Conservation (phyloP, 1,284 basidiomycete species). For the Cutaneotrichosporon sp. region DNA sequence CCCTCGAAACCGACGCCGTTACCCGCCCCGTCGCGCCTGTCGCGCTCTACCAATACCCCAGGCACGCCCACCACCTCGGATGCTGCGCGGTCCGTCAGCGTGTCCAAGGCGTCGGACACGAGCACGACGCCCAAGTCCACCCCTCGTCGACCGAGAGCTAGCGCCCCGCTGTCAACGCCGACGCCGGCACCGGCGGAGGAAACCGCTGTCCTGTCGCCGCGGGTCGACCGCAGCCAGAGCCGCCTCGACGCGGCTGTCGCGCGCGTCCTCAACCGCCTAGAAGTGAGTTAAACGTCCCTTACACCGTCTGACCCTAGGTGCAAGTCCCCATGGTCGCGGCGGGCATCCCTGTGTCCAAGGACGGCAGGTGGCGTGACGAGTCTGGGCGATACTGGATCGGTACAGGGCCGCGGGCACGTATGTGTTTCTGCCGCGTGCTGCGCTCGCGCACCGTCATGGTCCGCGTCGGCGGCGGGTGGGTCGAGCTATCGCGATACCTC, state of each 20-base stretch:
- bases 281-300: constrained; percentile 56
- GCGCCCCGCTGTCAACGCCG: too few species aligned
- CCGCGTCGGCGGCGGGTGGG: constrained; percentile 89
- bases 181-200: too few species aligned
- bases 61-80: too few species aligned
- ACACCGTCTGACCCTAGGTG: constrained; percentile 45
- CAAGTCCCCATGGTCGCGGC: constrained; percentile 72
- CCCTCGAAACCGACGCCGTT: neutral
- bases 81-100: too few species aligned
- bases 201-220: neutral
- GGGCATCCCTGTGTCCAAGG: constrained; percentile 29
- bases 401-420: constrained; percentile 67
- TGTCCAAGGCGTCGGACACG: too few species aligned
- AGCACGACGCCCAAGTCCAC: too few species aligned
- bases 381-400: constrained; percentile 96
- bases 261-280: constrained; percentile 79
- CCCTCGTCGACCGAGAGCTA: too few species aligned
- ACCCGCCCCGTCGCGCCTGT: too few species aligned
- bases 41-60: too few species aligned
- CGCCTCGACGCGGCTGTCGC: constrained; percentile 88
- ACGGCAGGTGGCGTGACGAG: constrained; percentile 66
- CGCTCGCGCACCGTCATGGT: constrained; percentile 94
- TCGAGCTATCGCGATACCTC: constrained; percentile 82
- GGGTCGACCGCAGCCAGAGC: constrained; percentile 48
- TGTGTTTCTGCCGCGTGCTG: constrained; percentile 82